phyloP scores from a whole-genome alignment of 768 basidiomycete genomes.

The Leccinum uliginosum region DNA sequence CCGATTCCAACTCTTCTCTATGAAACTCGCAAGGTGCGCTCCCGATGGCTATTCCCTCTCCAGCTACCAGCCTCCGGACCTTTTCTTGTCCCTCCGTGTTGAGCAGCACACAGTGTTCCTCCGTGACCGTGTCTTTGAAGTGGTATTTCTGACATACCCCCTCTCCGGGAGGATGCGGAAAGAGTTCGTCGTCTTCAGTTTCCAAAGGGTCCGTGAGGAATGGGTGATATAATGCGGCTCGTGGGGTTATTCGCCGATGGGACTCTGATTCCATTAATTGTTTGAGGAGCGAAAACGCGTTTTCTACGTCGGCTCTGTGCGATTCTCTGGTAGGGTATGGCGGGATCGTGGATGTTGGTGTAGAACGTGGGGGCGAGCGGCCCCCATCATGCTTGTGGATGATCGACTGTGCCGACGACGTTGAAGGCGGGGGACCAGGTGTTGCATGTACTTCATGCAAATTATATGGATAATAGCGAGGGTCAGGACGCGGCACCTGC shows the following conservation, averaged over 20 bases:
- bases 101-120: conserved; percentile 49
- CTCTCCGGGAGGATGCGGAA: conserved; percentile 64
- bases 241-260: conserved; percentile 72
- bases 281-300: conserved; percentile 73
- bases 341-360: conserved; percentile 9
- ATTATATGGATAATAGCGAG: conserved; percentile 53
- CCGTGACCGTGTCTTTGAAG: conserved; percentile 54
- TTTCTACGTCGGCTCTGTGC: conserved; percentile 53
- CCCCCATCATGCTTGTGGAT: conserved; percentile 12
- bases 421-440: conserved; percentile 24
- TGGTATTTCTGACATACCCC: conserved; percentile 66
- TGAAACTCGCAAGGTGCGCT: conserved; percentile 62
- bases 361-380: conserved; percentile 21
- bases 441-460: conserved; percentile 23
- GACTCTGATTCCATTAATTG: conserved; percentile 73
- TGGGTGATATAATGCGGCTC: conserved; percentile 69
- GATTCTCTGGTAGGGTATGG: conserved; percentile 32
- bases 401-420: conserved; percentile 30
- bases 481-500: conserved; percentile 46
- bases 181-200: conserved; percentile 57
- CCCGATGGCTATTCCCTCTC: conserved; percentile 56
- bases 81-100: conserved; percentile 32
- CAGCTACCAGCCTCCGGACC: conserved; percentile 29
- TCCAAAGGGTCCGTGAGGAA: conserved; percentile 58
- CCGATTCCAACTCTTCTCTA: conserved; percentile 18